A percentile compares a stretch with the other conserved stretches of the same genome.
Evolutionary conservation across 306 rosid species (phyloP).

Genomic region (Acacia confusa): DNA sequence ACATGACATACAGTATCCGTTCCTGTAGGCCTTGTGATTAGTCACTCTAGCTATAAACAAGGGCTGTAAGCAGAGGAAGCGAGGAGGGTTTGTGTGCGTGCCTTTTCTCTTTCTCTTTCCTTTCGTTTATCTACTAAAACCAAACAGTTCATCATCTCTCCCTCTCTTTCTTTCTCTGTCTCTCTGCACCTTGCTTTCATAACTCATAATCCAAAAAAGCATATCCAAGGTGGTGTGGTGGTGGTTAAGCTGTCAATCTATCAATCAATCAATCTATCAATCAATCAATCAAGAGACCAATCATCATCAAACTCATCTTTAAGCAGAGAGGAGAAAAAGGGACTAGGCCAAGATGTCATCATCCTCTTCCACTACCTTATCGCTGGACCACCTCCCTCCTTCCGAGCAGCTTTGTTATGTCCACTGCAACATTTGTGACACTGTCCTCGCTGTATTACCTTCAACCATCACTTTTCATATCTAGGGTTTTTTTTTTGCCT

Average conservation of each 20-base stretch:
- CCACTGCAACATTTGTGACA: constrained; percentile 93
- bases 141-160: constrained; percentile 40
- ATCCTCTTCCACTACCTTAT: constrained; percentile 56
- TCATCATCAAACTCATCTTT: constrained; percentile 72
- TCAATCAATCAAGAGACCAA: constrained; percentile 86
- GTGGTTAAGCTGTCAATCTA: constrained; percentile 94
- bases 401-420: constrained; percentile 98
- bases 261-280: constrained; percentile 92
- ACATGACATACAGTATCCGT: neutral
- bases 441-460: constrained; percentile 82
- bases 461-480: neutral
- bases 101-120: constrained; percentile 2
- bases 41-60: constrained; percentile 35
- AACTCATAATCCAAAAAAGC: constrained; percentile 78
- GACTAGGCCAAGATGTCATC: constrained; percentile 64
- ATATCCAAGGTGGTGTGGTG: constrained; percentile 93
- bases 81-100: constrained; percentile 2
- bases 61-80: constrained; percentile 30
- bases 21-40: constrained; percentile 1
- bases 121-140: constrained; percentile 48
- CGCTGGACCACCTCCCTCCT: constrained; percentile 86
- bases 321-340: constrained; percentile 37
- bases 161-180: constrained; percentile 34
- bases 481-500: constrained; percentile 29
- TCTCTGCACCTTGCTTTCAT: constrained; percentile 61